Evolutionary conservation across 768 basidiomycete species (phyloP), one percentile per base, ranked within the genome.

Genomic region (Boletellus sp.): DNA sequence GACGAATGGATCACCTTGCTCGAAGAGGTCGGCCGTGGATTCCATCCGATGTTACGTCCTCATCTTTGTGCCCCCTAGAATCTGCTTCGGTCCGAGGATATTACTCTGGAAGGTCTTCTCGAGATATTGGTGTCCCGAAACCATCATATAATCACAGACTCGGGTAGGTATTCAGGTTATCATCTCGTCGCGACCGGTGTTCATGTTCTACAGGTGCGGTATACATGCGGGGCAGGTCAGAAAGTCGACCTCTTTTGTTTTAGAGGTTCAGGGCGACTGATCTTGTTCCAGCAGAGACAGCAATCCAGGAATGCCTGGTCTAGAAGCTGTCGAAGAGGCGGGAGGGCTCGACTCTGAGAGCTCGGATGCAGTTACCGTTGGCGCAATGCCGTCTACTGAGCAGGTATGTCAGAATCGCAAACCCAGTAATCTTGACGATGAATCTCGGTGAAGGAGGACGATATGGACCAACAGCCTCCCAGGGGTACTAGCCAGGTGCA

Each of bases 161-260:
- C 8, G 4, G 41, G 53, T 46, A 23, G 7, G 36, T 46, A 2
- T 32, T 34, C n/a, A 16, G 33, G 16, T 26, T 17, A 15, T 6
- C 3, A 5, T 33, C 7, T 16, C 12, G 32, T 37, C 15, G 3
- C 5, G 15, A 39, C 17, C 7, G 6, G 23, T 34, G 13, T 8
- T 33, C 15, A 47, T 23, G n/a, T 3, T n/a, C 16, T 22, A 13
- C 11, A 54, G 53, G 32, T 32, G 40, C 11, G 3, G 53, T 54
- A 12, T 43, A 52, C 40, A 15, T 54, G 26, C 50, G 26, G 28
- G 64, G 66, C 43, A 45, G 28, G 43, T 45, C 8, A 35, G 32
- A 15, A 8, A 22, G 3, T 23, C 16, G 22, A 6, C 10, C 8
- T 44, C 15, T 44, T 24, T 20, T 6, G 7, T 8, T 15, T 34